A percentile compares a stretch with the other conserved stretches of the same genome.
phyloP scores from a whole-genome alignment of 345 rosid genomes.

The Linum trigynum region DNA sequence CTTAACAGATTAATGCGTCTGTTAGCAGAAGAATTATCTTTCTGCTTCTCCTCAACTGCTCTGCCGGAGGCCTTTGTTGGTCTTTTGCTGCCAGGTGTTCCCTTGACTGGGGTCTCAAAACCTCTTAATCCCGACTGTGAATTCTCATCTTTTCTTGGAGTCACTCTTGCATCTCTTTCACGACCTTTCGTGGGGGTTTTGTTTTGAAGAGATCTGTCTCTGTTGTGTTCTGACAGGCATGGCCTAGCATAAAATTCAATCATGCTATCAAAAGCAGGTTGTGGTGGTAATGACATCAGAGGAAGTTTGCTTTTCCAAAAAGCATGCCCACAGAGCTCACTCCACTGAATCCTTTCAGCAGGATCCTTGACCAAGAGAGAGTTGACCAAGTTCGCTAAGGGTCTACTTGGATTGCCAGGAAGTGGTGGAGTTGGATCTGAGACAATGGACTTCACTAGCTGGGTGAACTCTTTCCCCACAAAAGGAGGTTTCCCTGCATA shows the following conservation, averaged over 20 bases:
- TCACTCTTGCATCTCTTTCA: conserved; percentile 63
- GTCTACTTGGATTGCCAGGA: conserved; percentile 73
- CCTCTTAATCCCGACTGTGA: conserved; percentile 38
- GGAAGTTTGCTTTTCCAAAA: conserved; percentile 69
- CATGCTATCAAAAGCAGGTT: conserved; percentile 83
- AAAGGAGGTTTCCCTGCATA: conserved; percentile 90
- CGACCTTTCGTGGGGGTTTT: conserved; percentile 68
- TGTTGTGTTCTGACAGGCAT: conserved; percentile 68
- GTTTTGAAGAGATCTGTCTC: conserved; percentile 48
- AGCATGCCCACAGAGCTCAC: conserved; percentile 76
- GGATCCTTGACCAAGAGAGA: conserved; percentile 94
- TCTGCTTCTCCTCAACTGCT: conserved; percentile 55
- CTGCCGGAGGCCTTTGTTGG: conserved; percentile 44
- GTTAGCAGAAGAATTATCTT: conserved; percentile 44
- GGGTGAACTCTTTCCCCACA: conserved; percentile 77
- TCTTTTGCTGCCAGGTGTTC: conserved; percentile 46
- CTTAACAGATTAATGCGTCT: conserved; percentile 78
- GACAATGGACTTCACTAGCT: conserved; percentile 76
- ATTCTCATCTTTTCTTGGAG: conserved; percentile 54
- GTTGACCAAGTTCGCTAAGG: conserved; percentile 67
- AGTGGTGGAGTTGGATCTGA: conserved; percentile 87
- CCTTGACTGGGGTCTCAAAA: conserved; percentile 58
- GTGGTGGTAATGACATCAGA: conserved; percentile 56
- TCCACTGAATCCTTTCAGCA: conserved; percentile 80
- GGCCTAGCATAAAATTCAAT: conserved; percentile 55